Percentiles rank a stretch among this genome's conserved stretches.
These are phyloP conservation scores for Alternaria alternata DNA, from an alignment of 2,329 filamentous ascomycete species.

Conservation along the genomic window DNA sequence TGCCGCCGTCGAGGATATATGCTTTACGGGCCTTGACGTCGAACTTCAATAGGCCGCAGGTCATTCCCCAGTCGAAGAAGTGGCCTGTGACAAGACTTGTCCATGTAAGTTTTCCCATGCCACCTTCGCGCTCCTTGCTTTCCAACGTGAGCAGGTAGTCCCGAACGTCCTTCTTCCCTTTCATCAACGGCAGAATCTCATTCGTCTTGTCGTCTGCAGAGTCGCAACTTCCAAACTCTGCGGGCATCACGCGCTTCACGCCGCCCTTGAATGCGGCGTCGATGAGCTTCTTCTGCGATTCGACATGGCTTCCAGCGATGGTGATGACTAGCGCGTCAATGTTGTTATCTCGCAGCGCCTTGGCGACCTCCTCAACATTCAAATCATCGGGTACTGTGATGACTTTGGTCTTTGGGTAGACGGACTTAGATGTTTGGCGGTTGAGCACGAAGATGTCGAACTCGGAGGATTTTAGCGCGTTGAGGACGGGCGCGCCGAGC, in stretches of 20 bases:
- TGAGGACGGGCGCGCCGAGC: constrained; percentile 45
- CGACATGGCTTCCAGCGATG: constrained; percentile 56
- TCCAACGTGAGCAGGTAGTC: constrained; percentile 59
- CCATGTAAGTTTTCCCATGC: constrained; percentile 60
- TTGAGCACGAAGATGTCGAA: constrained; percentile 47
- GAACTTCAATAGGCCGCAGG: constrained; percentile 60
- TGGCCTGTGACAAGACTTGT: constrained; percentile 66
- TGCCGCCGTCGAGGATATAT: constrained; percentile 65
- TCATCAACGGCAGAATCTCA: constrained; percentile 62
- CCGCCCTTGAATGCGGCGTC: constrained; percentile 66
- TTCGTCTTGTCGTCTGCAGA: constrained; percentile 52
- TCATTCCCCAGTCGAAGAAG: constrained; percentile 69
- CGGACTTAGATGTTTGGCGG: constrained; percentile 46
- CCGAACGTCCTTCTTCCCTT: constrained; percentile 56
- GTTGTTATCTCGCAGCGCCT: constrained; percentile 56
- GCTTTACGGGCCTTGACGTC: constrained; percentile 61
- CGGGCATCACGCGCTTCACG: constrained; percentile 68
- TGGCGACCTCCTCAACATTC: constrained; percentile 40
- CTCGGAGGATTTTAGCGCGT: constrained; percentile 41
- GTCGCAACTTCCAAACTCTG: constrained; percentile 64
- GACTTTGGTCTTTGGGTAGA: constrained; percentile 54
- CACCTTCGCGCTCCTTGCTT: constrained; percentile 49
- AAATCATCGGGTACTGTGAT: constrained; percentile 51
- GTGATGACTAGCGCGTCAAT: constrained; percentile 61
- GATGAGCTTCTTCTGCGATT: constrained; percentile 61